phyloP scores from a whole-genome alignment of 768 basidiomycete genomes.

The Lactifluus echinatus region DNA sequence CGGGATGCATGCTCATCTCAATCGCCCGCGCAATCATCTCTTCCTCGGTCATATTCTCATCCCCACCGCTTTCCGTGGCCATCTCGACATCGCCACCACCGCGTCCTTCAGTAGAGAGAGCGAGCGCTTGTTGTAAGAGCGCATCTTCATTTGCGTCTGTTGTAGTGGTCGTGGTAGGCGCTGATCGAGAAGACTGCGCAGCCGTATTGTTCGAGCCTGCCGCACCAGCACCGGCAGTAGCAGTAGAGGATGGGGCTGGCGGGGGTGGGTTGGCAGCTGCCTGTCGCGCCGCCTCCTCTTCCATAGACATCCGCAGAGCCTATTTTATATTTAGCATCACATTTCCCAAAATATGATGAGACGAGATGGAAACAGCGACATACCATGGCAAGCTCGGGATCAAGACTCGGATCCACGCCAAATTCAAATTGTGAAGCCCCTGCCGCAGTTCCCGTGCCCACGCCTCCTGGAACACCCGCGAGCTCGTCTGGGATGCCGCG shows the following conservation, averaged over 20 bases:
- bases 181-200: conserved; percentile 22
- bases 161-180: conserved; percentile 29
- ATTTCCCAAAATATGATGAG: too few species aligned
- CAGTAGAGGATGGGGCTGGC: conserved; percentile 25
- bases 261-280: conserved; percentile 35
- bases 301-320: conserved; percentile 96
- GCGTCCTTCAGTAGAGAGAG: conserved; percentile 56
- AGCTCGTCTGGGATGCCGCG: conserved; percentile 59
- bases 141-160: conserved; percentile 69
- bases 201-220: conserved; percentile 29
- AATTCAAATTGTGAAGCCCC: conserved; percentile 51
- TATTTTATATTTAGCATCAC: too few species aligned
- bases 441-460: conserved; percentile 31
- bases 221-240: conserved; percentile 29
- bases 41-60: conserved; percentile 71
- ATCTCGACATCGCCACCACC: conserved; percentile 38
- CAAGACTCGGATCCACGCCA: conserved; percentile 89
- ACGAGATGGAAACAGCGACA: conserved; percentile 21
- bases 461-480: conserved; percentile 37
- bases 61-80: conserved; percentile 38
- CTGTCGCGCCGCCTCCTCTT: conserved; percentile 83
- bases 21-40: conserved; percentile 88
- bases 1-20: conserved; percentile 76
- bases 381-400: conserved; percentile 96
- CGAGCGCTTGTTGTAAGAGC: conserved; percentile 67